Conservation (phyloP, 192 early-diverging fungal species). For the Podila horticola region DNA sequence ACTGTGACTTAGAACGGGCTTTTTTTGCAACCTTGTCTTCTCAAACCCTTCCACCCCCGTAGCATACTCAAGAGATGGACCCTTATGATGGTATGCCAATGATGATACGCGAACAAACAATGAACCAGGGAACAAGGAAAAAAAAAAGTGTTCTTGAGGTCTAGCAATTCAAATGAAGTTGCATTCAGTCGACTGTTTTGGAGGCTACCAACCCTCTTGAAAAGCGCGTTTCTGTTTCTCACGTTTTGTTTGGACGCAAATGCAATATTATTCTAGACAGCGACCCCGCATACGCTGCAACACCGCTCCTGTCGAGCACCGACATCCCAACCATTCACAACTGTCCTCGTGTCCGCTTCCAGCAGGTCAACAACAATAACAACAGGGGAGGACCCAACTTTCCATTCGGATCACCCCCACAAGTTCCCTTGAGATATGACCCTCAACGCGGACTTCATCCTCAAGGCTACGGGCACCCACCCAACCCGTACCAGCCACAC, state of each 20-base stretch:
- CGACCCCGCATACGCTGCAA: slow-evolving; percentile 55
- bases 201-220: no score
- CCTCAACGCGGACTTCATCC: slow-evolving; percentile 37
- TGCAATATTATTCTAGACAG: slow-evolving; percentile 25
- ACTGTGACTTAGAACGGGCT: no score
- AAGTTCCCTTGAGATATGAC: slow-evolving; percentile 34
- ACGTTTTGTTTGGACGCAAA: background rate
- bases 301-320: slow-evolving; percentile 54
- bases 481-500: slow-evolving; percentile 16
- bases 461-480: slow-evolving; percentile 20
- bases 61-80: slow-evolving; percentile 13
- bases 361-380: slow-evolving; percentile 7
- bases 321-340: slow-evolving; percentile 54
- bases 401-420: slow-evolving; percentile 17
- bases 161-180: background rate
- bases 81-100: slow-evolving; percentile 31
- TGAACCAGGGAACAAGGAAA: background rate
- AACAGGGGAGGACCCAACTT: slow-evolving; percentile 19
- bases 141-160: background rate
- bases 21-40: background rate
- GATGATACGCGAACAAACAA: background rate
- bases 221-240: background rate
- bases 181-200: background rate
- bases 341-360: slow-evolving; percentile 40
- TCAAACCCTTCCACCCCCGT: background rate